These are phyloP conservation scores for Colletotrichum sp. DNA, from an alignment of 2,329 filamentous ascomycete species.

Conservation along the genomic window DNA sequence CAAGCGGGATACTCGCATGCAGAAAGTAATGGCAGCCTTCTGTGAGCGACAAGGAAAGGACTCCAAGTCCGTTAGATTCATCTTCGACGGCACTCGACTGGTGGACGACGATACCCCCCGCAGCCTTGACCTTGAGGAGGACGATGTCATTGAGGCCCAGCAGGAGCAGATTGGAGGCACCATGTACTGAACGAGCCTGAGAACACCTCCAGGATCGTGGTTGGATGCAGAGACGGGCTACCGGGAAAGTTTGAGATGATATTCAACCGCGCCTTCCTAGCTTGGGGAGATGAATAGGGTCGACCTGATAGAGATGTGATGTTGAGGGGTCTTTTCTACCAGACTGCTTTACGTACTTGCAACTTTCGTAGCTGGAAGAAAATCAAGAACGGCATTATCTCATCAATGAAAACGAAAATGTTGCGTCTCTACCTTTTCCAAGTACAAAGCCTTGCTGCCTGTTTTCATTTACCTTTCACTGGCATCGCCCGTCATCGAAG, in stretches of 20 bases:
- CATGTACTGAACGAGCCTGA: not conserved
- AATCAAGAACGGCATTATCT: not conserved
- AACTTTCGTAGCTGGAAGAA: not conserved
- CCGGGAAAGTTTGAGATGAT: not conserved
- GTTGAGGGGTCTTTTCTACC: not conserved
- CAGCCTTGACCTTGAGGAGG: not conserved
- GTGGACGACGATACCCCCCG: not conserved
- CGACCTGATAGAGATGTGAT: not conserved
- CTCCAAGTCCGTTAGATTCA: not conserved
- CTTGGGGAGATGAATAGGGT: not conserved
- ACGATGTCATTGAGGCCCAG: not conserved
- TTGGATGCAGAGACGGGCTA: not conserved
- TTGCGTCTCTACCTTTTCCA: not conserved
- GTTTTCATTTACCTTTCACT: not conserved
- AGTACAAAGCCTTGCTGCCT: not conserved
- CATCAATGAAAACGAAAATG: not conserved
- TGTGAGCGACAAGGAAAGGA: not conserved
- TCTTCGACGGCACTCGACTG: not conserved
- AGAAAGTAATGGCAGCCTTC: not conserved
- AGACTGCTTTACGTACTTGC: not conserved
- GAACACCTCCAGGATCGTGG: not conserved
- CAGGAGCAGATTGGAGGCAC: not conserved
- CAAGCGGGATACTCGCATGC: not conserved
- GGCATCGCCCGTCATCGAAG: not conserved
- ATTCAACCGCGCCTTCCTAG: not conserved